These are phyloP conservation scores for Phytophthora citrophthora DNA, from an alignment of 352 stramenopile species.

Conservation along the genomic window DNA sequence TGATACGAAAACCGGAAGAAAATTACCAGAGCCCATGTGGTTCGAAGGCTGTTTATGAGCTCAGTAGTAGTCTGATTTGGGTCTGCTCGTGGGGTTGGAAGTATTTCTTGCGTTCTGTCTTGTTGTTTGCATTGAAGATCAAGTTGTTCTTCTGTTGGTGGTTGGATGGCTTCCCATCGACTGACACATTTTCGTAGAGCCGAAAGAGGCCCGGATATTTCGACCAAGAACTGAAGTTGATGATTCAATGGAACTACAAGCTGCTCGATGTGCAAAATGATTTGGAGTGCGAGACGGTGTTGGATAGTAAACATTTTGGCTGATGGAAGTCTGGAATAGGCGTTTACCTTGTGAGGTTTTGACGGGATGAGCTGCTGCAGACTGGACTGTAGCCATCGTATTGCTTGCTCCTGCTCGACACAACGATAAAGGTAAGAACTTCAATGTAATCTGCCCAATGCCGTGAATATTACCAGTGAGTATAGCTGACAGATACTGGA, in stretches of 20 bases:
- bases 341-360: neutral
- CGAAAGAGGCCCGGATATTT: constrained; percentile 6
- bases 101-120: constrained; percentile 5
- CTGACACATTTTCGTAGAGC: constrained; percentile 3
- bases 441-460: neutral
- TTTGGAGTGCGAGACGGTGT: constrained; percentile 14
- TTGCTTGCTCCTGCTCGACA: constrained; percentile 17
- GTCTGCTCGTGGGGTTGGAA: constrained; percentile 25
- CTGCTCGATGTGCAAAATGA: constrained; percentile 22
- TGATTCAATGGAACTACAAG: constrained; percentile 29
- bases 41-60: constrained; percentile 23
- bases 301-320: constrained; percentile 9
- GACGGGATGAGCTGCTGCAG: neutral
- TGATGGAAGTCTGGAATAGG: neutral
- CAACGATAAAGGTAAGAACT: neutral
- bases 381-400: constrained; percentile 17
- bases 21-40: constrained; percentile 29
- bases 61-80: constrained; percentile 4
- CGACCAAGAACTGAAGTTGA: constrained; percentile 27
- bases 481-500: constrained; percentile 35
- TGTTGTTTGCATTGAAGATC: constrained; percentile 9
- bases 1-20: constrained; percentile 45
- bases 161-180: constrained; percentile 22
- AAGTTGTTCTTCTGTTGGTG: constrained; percentile 24
- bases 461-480: constrained; percentile 25